Evolutionary conservation across 2,329 filamentous ascomycete genomes (phyloP), one percentile per base, ranked within the genome.

Genomic region (Aspergillus novoparasiticus): DNA sequence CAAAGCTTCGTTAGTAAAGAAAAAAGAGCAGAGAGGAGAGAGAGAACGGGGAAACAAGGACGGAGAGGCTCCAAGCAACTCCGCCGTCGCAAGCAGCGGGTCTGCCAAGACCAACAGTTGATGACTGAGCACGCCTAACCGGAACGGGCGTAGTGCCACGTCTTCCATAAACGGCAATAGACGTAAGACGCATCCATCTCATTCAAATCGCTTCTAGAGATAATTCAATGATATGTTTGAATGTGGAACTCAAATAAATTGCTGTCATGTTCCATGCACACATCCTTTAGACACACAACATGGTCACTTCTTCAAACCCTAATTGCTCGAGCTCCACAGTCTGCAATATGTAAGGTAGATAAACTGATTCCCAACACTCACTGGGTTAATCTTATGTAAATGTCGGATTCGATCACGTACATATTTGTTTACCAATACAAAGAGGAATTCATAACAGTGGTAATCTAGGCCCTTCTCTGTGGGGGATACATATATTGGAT

Each of bases 41-140:
- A 39, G 55, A 60, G 64, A 61, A 65, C 62, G 58, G 63, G 62
- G 68, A 59, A 59, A 59, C 58, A 65, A 66, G 64, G 67, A 67
- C 68, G 67, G 60, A 61, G 59, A 54, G 62, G 62, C 54, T 63
- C 61, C 45, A 59, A 68, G 61, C 63, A 64, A 68, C 69, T 68
- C 66, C 64, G 68, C 65, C 61, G 72, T 73, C 72, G 74, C 72
- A 74, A 72, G 68, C 70, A 66, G 73, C 73, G 74, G 74, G 71
- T 75, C 72, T 66, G 72, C 73, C 73, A 76, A 76, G 72, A 54
- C 45, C 34, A 36, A 26, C 30, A 30, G 21, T 59, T 39, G 68
- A 63, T 75, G 73, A 73, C 64, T 73, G 69, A 74, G 67, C 70
- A 51, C 19, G 12, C 4, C 41, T 32, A 54, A 30, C n/a, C 43